Conservation (phyloP, 2,329 filamentous ascomycete genomes). For the Fusarium caatingaense region DNA sequence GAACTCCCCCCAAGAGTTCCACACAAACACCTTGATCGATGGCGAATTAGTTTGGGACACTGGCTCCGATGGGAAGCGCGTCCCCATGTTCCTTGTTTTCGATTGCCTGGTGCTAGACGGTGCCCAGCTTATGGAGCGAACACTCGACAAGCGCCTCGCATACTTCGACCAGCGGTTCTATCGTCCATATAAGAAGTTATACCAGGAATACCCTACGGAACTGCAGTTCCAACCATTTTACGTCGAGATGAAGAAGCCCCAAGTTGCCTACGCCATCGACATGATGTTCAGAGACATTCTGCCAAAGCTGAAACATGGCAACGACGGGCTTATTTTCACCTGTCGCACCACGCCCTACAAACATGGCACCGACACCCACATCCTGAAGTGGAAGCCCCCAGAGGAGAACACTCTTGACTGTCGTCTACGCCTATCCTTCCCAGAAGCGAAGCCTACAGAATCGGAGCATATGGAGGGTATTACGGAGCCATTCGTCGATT, state of each 20-base stretch:
- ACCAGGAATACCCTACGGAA: conserved; percentile 76
- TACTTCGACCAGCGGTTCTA: conserved; percentile 85
- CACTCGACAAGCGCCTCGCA: conserved; percentile 88
- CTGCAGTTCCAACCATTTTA: conserved; percentile 78
- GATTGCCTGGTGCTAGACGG: conserved; percentile 89
- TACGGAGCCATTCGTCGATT: conserved; percentile 76
- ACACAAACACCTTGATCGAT: conserved; percentile 85
- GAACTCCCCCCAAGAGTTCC: conserved; percentile 73
- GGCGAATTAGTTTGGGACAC: conserved; percentile 92
- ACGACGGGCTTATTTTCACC: conserved; percentile 98
- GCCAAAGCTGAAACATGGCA: conserved; percentile 87
- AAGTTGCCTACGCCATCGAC: conserved; percentile 87
- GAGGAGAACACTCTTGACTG: conserved; percentile 97
- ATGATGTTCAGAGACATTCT: conserved; percentile 93
- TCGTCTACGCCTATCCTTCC: conserved; percentile 81
- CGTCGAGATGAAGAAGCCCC: conserved; percentile 88
- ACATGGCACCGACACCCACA: conserved; percentile 90
- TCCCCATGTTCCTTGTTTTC: conserved; percentile 90
- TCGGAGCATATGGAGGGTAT: conserved; percentile 74
- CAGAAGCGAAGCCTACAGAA: conserved; percentile 73
- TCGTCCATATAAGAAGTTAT: conserved; percentile 73
- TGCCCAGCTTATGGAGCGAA: conserved; percentile 78
- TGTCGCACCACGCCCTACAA: conserved; percentile 88
- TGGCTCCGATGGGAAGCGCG: conserved; percentile 72
- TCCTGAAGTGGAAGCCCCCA: conserved; percentile 97